Evolutionary conservation across 257 asterid species (phyloP), one percentile per base, ranked within the genome.

Genomic region (Capsicum chinense): DNA sequence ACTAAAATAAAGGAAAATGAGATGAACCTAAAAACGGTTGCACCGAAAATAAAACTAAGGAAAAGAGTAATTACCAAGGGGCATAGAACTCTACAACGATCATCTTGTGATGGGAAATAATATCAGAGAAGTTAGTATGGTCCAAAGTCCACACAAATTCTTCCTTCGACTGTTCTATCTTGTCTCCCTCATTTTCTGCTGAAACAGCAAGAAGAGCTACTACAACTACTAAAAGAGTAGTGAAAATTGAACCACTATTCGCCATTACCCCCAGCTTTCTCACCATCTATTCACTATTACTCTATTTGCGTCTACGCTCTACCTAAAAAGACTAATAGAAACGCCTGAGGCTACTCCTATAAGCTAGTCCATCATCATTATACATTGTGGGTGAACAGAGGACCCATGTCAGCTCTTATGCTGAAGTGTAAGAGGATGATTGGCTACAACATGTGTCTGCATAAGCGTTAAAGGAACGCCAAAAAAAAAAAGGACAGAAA

Each of bases 71-170:
- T 54, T 91, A 93, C 97, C 96, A 93, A 50, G 96, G 96, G 68
- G 97, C 95, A 85, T 93, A 93, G 91, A 93, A 93, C 60, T 93
- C 93, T n/a, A 90, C 96, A 85, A 93, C 95, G 88, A 93, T 88
- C 90, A 93, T 92, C 35, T 83, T 64, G 88, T 88, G 91, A 70
- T 88, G 90, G 48, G 91, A 85, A 3, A 94, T 89, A 19, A 85
- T 70, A 5, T 90, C 88, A 11, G 92, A 59, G 93, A 91, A 90
- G 79, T 94, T 94, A 76, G 93, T 83, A 73, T 86, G 90, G 87
- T 94, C 98, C 91, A 94, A 79, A 87, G 93, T 90, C 91, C 92
- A 81, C 60, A 94, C 97, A 52, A 91, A 85, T 52, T 93, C 95
- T 83, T 26, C 89, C 83, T 86, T 85, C 13, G 37, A 52, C 44